Conservation (phyloP, 345 rosid species). For the Eucalyptus sp. region DNA sequence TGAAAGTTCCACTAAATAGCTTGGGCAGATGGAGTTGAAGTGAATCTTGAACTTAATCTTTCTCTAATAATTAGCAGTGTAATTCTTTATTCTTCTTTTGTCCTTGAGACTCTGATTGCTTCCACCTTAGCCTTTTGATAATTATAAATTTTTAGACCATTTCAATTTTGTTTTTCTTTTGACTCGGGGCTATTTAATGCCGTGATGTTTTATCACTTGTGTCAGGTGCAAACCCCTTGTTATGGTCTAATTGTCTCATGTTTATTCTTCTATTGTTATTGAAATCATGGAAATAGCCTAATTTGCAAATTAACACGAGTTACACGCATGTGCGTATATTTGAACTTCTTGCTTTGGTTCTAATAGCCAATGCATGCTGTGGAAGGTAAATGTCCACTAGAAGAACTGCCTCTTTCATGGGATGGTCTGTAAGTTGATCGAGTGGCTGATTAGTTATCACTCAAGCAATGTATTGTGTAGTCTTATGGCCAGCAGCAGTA, state of each 20-base stretch:
- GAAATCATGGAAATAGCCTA: not conserved
- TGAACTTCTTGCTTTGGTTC: not conserved
- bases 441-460: not conserved
- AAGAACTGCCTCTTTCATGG: not conserved
- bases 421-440: not conserved
- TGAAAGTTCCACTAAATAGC: too few relatives aligned
- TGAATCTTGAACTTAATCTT: too few relatives aligned
- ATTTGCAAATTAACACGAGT: not conserved
- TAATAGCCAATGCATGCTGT: not conserved
- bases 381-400: not conserved
- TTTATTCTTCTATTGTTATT: not conserved
- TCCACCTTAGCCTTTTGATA: not conserved
- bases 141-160: not conserved
- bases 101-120: not conserved
- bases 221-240: not conserved
- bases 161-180: not conserved
- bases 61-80: too few relatives aligned
- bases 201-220: not conserved
- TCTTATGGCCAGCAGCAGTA: not conserved
- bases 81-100: too few relatives aligned
- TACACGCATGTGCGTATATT: accelerated
- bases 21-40: too few relatives aligned
- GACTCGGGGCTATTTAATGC: not conserved
- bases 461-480: not conserved
- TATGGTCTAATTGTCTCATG: not conserved